Base-by-base conservation (phyloP, 2,329 filamentous ascomycete genomes). In the Cladophialophora chaetospira region DNA sequence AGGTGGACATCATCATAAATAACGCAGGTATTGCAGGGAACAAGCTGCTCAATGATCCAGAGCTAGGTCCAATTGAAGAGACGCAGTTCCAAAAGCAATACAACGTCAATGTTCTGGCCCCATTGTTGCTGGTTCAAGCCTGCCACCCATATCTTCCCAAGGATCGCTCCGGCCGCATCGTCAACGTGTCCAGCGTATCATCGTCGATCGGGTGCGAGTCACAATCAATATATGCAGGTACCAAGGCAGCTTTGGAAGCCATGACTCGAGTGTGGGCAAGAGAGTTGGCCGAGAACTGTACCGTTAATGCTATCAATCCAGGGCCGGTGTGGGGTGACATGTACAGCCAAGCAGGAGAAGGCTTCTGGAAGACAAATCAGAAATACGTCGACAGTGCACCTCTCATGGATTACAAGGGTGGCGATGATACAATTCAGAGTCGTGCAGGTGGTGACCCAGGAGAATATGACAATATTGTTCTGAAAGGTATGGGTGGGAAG, bases 311-410 rank as follows among this genome's bases (percentile, higher is more conserved):
- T 2, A 76, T 86, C 67, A 86, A 85, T 63, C 82, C 82, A 0
- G 82, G 82, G 2, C 81, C 82, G 0, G 82, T 83, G 1, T 75
- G 73, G 26, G 77, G 75, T 38, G 81, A 82, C 60, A 82, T 82
- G 80, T 82, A 80, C 52, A 56, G 36, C n/a, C 48, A 74, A 21
- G 82, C 82, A 0, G 79, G 79, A 21, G 75, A 80, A 48, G 76
- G 75, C 13, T 88, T 88, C 65, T 82, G 82, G 73, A 73, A 75
- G 38, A 73, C 75, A 62, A 82, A 87, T 71, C 81, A 81, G 64
- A 80, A 82, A 2, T 87, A 80, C 68, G 81, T 84, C 64, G 77
- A 84, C 70, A 81, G 76, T 58, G 81, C 89, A 25, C 89, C 89
- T 10, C 73, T 90, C 56, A 83, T 84, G 69, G 79, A 76, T 51